phyloP scores from a whole-genome alignment of 78 protist species.

The Dictyostelium citrinum region DNA sequence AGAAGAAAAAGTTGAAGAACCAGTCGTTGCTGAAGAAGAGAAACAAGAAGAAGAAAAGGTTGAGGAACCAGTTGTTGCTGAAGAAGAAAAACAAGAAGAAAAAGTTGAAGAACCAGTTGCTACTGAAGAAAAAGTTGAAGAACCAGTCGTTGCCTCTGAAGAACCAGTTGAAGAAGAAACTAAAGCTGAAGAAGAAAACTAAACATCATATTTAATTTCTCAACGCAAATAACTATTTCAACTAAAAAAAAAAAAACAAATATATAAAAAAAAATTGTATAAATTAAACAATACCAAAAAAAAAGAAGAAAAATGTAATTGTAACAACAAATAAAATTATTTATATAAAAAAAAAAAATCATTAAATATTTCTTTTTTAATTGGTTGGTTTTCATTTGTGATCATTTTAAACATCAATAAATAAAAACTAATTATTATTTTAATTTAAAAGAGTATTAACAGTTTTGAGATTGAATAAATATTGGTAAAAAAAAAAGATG shows the following conservation, averaged over 20 bases:
- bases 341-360: neutral
- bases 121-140: slow-evolving; percentile 22
- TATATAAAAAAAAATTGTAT: neutral
- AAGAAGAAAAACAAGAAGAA: neutral
- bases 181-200: neutral
- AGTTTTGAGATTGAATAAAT: no score
- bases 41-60: neutral
- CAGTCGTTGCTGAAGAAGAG: no score
- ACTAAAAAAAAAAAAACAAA: neutral
- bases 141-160: neutral
- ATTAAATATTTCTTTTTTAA: no score
- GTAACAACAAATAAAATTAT: neutral
- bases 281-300: neutral
- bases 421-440: no score
- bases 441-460: no score
- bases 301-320: neutral
- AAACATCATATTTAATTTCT: neutral
- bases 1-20: slow-evolving; percentile 2
- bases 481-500: no score
- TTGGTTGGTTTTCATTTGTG: no score
- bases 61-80: neutral
- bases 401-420: no score
- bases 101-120: slow-evolving; percentile 2
- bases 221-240: neutral
- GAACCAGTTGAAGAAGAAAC: neutral